Percentiles rank a stretch among this genome's conserved stretches.
phyloP scores from a whole-genome alignment of 177 flowering plant species.

The Vitis hybrid region DNA sequence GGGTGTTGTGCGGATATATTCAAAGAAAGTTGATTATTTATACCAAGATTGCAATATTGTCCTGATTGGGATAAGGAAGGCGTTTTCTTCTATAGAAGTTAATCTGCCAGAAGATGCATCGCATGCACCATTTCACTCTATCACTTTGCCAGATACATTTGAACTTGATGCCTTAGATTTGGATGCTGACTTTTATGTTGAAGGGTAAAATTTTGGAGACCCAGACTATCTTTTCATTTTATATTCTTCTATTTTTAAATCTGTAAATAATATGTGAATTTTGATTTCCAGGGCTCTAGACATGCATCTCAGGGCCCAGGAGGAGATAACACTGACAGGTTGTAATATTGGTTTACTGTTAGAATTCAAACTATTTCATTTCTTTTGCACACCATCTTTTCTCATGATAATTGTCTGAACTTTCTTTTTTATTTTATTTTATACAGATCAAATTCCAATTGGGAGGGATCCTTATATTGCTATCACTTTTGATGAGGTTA shows the following conservation, averaged over 20 bases:
- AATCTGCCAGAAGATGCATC: constrained; percentile 66
- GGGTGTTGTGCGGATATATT: constrained; percentile 89
- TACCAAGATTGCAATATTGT: constrained; percentile 57
- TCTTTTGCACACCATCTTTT: not conserved
- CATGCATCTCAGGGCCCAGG: constrained; percentile 50
- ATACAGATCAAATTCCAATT: constrained; percentile 56
- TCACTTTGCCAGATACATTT: constrained; percentile 73
- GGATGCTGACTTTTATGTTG: constrained; percentile 24
- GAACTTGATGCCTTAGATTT: constrained; percentile 72
- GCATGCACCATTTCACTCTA: constrained; percentile 65
- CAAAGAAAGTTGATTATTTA: constrained; percentile 83
- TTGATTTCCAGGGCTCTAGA: constrained; percentile 44
- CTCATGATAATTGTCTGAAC: not conserved
- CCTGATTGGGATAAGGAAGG: constrained; percentile 37
- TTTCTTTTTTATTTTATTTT: not conserved
- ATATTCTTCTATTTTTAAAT: not conserved
- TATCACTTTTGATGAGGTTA: constrained; percentile 62
- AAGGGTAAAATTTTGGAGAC: constrained; percentile 33
- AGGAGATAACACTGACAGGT: constrained; percentile 86
- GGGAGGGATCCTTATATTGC: constrained; percentile 53
- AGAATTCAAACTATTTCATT: not conserved
- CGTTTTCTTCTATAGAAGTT: constrained; percentile 33
- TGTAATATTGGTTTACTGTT: not conserved
- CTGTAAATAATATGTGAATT: not conserved
- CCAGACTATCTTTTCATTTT: not conserved